These are phyloP conservation scores for Fusarium begoniae DNA, from an alignment of 2,329 filamentous ascomycete species.

Conservation along the genomic window DNA sequence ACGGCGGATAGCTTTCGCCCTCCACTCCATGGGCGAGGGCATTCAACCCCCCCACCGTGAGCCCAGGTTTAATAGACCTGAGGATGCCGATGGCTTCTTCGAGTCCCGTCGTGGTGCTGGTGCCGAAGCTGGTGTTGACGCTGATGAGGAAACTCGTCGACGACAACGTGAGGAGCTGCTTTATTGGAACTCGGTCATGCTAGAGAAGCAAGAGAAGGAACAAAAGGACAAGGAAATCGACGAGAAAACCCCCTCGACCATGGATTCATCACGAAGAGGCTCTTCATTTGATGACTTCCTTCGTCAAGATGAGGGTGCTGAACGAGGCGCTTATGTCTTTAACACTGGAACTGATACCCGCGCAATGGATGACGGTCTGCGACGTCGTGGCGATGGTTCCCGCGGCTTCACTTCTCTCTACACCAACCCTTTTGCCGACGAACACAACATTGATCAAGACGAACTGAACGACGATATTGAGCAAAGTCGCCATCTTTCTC, in stretches of 20 bases:
- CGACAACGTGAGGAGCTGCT: constrained; percentile 71
- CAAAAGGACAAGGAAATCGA: constrained; percentile 31
- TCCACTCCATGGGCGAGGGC: constrained; percentile 67
- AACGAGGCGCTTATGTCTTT: constrained; percentile 65
- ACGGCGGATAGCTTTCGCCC: constrained; percentile 67
- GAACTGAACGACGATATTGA: constrained; percentile 54
- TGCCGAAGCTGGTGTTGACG: constrained; percentile 62
- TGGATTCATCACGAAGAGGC: constrained; percentile 37
- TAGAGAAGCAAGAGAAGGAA: constrained; percentile 57
- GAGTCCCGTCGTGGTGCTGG: constrained; percentile 57
- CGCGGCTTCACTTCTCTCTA: constrained; percentile 59
- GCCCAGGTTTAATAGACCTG: constrained; percentile 71
- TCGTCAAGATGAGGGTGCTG: constrained; percentile 58
- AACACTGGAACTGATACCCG: constrained; percentile 63
- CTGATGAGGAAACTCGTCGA: constrained; percentile 68
- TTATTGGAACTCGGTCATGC: constrained; percentile 69
- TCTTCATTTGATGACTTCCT: constrained; percentile 69
- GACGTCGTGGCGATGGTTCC: constrained; percentile 58
- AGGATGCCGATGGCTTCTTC: constrained; percentile 72
- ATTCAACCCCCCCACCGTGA: constrained; percentile 59
- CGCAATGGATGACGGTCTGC: constrained; percentile 55
- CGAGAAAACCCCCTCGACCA: not conserved
- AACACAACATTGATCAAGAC: constrained; percentile 62
- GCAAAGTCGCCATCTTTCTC: constrained; percentile 53
- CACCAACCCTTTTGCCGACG: constrained; percentile 68